These are phyloP conservation scores for Kazachstania psychrophila DNA, from an alignment of 805 yeast species.

Conservation along the genomic window DNA sequence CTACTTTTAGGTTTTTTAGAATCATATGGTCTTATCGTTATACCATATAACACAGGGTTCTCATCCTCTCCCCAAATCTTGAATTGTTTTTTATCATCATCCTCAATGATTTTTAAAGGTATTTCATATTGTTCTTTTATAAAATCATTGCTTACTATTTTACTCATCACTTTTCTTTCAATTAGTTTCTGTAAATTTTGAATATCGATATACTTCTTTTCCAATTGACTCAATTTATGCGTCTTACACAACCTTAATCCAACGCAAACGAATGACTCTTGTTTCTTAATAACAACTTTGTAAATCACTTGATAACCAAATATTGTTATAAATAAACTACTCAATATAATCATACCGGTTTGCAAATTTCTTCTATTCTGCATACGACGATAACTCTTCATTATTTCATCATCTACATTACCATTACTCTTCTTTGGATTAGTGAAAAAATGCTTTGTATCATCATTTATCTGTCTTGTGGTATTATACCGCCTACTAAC, in stretches of 20 bases:
- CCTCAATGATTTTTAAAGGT: slow-evolving; percentile 18
- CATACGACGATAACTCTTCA: neutral
- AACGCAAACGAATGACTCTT: slow-evolving; percentile 22
- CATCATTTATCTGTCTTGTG: neutral
- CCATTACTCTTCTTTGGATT: slow-evolving; percentile 2
- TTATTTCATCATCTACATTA: slow-evolving; percentile 2
- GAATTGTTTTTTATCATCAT: slow-evolving; percentile 14
- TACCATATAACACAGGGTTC: slow-evolving; percentile 24
- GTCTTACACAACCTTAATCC: slow-evolving; percentile 16
- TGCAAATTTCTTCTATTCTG: neutral
- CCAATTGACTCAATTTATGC: slow-evolving; percentile 19
- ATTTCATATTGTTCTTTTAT: slow-evolving; percentile 27
- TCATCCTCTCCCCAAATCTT: slow-evolving; percentile 28
- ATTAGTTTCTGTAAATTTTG: slow-evolving; percentile 16
- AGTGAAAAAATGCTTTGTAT: slow-evolving; percentile 22
- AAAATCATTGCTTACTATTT: slow-evolving; percentile 23
- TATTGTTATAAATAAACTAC: slow-evolving; percentile 14
- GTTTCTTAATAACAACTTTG: slow-evolving; percentile 19
- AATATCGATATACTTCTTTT: slow-evolving; percentile 15
- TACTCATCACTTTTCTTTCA: slow-evolving; percentile 16
- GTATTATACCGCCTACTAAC: too few species aligned
- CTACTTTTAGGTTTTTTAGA: slow-evolving; percentile 4
- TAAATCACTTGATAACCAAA: slow-evolving; percentile 24
- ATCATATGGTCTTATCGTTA: slow-evolving; percentile 15
- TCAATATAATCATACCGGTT: slow-evolving; percentile 5